phyloP scores from a whole-genome alignment of 495 filamentous ascomycete genomes.

The Podospora comata region DNA sequence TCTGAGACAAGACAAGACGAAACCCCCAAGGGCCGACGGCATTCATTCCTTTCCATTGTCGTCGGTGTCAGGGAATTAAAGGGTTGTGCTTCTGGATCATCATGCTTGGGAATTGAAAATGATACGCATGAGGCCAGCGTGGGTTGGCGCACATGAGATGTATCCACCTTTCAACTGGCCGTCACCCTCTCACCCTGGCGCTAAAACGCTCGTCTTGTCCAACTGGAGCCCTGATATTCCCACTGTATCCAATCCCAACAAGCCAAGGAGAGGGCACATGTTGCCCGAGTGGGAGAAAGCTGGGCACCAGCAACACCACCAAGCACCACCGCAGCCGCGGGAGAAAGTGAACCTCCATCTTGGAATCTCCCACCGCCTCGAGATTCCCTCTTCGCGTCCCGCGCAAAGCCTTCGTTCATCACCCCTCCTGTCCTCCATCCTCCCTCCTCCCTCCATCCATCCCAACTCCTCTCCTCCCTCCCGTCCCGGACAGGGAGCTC shows the following conservation, averaged over 20 bases:
- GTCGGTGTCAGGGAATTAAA: slow-evolving; percentile 13
- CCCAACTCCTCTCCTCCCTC: slow-evolving; percentile 2
- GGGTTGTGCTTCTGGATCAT: slow-evolving; percentile 5
- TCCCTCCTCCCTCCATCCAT: neutral
- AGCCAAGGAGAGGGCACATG: slow-evolving; percentile 13
- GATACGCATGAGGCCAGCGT: slow-evolving; percentile 6
- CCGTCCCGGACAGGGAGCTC: slow-evolving; percentile 2
- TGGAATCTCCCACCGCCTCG: neutral
- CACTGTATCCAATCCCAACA: slow-evolving; percentile 14
- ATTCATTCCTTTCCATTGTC: neutral
- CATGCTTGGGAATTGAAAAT: slow-evolving; percentile 2
- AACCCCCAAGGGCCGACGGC: neutral
- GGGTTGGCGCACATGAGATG: neutral
- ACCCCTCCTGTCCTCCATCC: slow-evolving; percentile 10
- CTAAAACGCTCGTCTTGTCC: slow-evolving; percentile 12
- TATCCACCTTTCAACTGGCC: slow-evolving; percentile 7
- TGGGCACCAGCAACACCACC: neutral
- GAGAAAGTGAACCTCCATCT: neutral
- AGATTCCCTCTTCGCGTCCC: neutral
- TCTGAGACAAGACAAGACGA: slow-evolving; percentile 5
- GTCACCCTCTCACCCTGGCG: neutral
- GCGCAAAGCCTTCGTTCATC: slow-evolving; percentile 16
- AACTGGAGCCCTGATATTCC: slow-evolving; percentile 14
- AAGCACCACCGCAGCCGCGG: neutral
- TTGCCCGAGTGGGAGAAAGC: slow-evolving; percentile 1